phyloP scores from a whole-genome alignment of 2,329 filamentous ascomycete genomes.

The Pseudogymnoascus sp. region DNA sequence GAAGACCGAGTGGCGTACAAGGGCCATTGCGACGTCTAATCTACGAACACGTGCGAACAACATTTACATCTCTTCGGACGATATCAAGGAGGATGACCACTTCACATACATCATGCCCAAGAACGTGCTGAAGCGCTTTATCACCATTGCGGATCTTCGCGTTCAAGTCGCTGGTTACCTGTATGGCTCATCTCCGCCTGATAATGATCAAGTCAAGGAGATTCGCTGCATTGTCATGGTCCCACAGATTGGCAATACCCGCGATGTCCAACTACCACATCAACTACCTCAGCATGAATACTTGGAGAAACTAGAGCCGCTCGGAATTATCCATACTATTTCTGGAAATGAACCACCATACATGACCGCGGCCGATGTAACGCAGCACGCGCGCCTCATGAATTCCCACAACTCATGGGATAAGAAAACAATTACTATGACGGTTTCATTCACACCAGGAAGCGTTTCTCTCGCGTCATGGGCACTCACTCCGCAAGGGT shows the following conservation, averaged over 20 bases:
- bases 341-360: conserved; percentile 92
- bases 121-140: conserved; percentile 97
- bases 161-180: conserved; percentile 95
- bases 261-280: conserved; percentile 84
- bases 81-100: conserved; percentile 70
- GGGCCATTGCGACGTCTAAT: conserved; percentile 94
- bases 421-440: conserved; percentile 85
- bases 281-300: conserved; percentile 89
- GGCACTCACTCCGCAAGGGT: conserved; percentile 84
- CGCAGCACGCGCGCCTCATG: conserved; percentile 85
- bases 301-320: conserved; percentile 75
- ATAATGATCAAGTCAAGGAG: conserved; percentile 96
- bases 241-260: conserved; percentile 88
- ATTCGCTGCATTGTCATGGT: conserved; percentile 96
- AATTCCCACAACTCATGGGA: conserved; percentile 75
- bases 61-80: conserved; percentile 95
- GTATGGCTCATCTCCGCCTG: conserved; percentile 84
- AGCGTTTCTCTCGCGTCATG: conserved; percentile 92
- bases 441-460: conserved; percentile 91
- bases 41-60: conserved; percentile 91
- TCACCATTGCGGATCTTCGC: conserved; percentile 90
- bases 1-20: conserved; percentile 97
- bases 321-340: conserved; percentile 92
- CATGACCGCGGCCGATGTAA: conserved; percentile 93
- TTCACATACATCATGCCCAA: conserved; percentile 98